Evolutionary conservation across 2,329 filamentous ascomycete genomes (phyloP).

Genomic region (Macrophomina pseudophaseolina): DNA sequence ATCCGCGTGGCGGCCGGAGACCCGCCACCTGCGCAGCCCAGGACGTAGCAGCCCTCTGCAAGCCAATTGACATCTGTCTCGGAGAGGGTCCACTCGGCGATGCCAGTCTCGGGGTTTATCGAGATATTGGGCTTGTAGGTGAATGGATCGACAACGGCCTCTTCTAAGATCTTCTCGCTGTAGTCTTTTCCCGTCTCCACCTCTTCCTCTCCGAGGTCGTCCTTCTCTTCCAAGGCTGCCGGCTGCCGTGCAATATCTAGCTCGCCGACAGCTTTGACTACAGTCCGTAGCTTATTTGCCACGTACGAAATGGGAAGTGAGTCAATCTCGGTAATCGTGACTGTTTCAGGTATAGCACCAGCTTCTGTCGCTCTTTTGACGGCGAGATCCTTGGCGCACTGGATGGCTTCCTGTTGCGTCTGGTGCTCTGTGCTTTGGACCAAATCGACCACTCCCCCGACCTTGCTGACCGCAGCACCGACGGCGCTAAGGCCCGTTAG

Average conservation of each 20-base stretch:
- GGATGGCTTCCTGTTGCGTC: conserved; percentile 26
- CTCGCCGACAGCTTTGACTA: conserved; percentile 64
- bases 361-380: conserved; percentile 52
- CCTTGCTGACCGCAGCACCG: conserved; percentile 27
- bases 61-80: conserved; percentile 54
- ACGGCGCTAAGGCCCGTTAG: conserved; percentile 15
- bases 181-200: conserved; percentile 15
- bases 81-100: conserved; percentile 49
- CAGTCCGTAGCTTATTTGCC: conserved; percentile 54
- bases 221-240: conserved; percentile 20
- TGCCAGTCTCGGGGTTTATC: conserved; percentile 30
- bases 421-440: conserved; percentile 36
- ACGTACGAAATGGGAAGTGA: conserved; percentile 61
- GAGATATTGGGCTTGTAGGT: conserved; percentile 50
- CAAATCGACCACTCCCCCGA: conserved; percentile 25
- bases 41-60: conserved; percentile 54
- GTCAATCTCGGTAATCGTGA: conserved; percentile 60
- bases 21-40: conserved; percentile 56
- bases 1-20: conserved; percentile 53
- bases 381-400: conserved; percentile 40
- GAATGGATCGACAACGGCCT: conserved; percentile 36
- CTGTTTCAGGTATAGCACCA: conserved; percentile 52
- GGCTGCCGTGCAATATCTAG: conserved; percentile 45
- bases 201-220: conserved; percentile 25
- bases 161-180: conserved; percentile 3